Conservation (phyloP, 169 alveolate genomes). For the Plasmodium reichenowi region DNA sequence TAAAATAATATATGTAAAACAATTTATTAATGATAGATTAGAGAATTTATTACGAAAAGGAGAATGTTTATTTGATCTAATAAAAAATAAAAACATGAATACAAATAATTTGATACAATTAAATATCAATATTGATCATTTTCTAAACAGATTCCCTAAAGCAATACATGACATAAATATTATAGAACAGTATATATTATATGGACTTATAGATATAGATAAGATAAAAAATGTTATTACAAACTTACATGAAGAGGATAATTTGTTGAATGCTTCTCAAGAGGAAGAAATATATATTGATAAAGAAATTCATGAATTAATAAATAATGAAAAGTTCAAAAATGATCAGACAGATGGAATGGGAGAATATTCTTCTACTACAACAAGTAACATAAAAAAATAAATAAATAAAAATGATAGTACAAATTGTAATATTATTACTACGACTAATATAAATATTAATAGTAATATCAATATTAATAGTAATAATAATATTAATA, state of each 20-base stretch:
- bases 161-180: slow-evolving; percentile 55
- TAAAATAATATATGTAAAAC: slow-evolving; percentile 33
- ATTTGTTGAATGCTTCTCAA: slow-evolving; percentile 23
- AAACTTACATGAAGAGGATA: slow-evolving; percentile 14
- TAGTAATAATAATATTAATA: no score
- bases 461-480: no score
- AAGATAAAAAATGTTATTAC: slow-evolving; percentile 22
- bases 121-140: slow-evolving; percentile 44
- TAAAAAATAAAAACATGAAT: slow-evolving; percentile 54
- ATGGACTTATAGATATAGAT: slow-evolving; percentile 21
- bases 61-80: slow-evolving; percentile 27
- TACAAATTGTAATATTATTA: no score
- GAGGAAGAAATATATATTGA: slow-evolving; percentile 52
- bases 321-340: not conserved
- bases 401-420: no score
- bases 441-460: no score
- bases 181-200: slow-evolving; percentile 41
- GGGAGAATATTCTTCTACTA: not conserved
- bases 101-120: slow-evolving; percentile 40
- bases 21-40: slow-evolving; percentile 48
- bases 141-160: slow-evolving; percentile 33
- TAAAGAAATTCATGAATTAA: slow-evolving; percentile 38
- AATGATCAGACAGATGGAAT: not conserved
- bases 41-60: slow-evolving; percentile 61
- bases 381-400: no score